These are phyloP conservation scores for Skeletonema marinoi DNA, from an alignment of 108 stramenopile species.

Conservation along the genomic window DNA sequence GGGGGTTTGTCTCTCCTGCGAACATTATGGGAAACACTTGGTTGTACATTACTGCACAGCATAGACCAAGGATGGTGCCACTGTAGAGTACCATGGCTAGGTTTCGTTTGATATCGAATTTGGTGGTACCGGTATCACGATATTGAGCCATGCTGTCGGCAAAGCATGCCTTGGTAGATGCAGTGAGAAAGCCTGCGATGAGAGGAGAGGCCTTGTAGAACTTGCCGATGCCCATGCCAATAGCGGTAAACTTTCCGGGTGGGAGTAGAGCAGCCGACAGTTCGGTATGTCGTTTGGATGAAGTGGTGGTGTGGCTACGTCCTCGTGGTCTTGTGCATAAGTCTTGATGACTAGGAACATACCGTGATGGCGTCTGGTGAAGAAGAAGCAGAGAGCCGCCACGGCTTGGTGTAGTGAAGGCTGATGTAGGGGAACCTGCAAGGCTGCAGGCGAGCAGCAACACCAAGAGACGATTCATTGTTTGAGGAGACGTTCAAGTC, in stretches of 20 bases:
- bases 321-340: background rate
- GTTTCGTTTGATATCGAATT: background rate
- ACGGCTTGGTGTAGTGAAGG: too few species aligned
- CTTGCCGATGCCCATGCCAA: background rate
- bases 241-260: background rate
- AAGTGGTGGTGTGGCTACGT: background rate
- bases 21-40: background rate
- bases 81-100: background rate
- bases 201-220: constrained; percentile 20
- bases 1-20: background rate
- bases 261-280: background rate
- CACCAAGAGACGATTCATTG: background rate
- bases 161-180: constrained; percentile 5
- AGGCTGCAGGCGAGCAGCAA: background rate
- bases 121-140: background rate
- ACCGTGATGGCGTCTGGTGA: background rate
- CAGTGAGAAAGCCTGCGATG: constrained; percentile 4
- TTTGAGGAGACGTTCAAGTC: background rate
- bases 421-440: background rate
- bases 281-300: background rate
- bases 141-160: constrained; percentile 2
- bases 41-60: background rate
- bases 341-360: background rate
- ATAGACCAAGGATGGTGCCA: background rate
- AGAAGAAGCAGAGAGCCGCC: background rate